Conservation (phyloP, 106 monocot genomes). For the Phalaenopsis equestris region DNA sequence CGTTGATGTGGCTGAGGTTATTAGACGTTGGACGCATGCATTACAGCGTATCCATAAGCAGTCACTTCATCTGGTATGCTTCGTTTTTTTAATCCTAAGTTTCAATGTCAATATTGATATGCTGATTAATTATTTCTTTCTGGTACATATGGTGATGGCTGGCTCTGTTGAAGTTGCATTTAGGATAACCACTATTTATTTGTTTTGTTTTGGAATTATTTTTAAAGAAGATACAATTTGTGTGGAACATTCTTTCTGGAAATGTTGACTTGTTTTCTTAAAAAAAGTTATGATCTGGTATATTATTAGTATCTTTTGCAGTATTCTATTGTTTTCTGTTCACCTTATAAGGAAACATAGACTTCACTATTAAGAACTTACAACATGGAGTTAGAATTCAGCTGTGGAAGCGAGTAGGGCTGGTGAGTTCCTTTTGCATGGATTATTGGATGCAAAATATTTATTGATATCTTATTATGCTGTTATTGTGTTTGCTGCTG, state of each 20-base stretch:
- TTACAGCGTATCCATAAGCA: slow-evolving; percentile 96
- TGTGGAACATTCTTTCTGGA: background rate
- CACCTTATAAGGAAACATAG: background rate
- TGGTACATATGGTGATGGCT: background rate
- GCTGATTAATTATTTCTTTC: background rate
- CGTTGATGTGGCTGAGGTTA: slow-evolving; percentile 97
- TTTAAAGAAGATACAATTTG: background rate
- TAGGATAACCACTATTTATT: background rate
- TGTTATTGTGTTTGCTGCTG: background rate
- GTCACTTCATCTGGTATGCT: slow-evolving; percentile 81
- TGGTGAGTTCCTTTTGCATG: background rate
- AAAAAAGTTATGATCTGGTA: background rate
- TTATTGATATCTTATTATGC: background rate
- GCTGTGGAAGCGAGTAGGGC: background rate
- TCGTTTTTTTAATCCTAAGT: background rate
- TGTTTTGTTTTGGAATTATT: background rate
- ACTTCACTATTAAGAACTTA: background rate
- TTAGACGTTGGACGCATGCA: slow-evolving; percentile 98
- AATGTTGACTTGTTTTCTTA: background rate
- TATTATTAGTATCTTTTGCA: background rate
- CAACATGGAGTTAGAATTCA: background rate
- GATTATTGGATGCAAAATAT: background rate
- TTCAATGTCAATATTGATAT: background rate
- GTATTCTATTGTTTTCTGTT: background rate
- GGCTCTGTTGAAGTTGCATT: background rate